These are phyloP conservation scores for Nematocida parisii DNA, from an alignment of 371 early-diverging fungal species.

Conservation along the genomic window DNA sequence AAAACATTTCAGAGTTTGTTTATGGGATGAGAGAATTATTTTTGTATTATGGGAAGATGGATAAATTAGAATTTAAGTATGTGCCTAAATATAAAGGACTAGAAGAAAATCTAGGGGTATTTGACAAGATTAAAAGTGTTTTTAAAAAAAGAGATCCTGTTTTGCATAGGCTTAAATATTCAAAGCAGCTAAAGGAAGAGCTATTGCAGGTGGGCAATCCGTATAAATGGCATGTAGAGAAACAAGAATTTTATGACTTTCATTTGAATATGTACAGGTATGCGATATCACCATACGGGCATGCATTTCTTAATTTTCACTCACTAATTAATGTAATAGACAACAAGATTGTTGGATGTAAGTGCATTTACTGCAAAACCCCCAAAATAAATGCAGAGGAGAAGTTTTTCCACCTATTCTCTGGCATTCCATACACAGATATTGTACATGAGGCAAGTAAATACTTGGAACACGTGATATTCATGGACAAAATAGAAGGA, in stretches of 20 bases:
- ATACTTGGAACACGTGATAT: constrained; percentile 55
- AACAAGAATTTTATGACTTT: constrained; percentile 22
- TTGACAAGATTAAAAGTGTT: constrained; percentile 4
- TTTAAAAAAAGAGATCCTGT: not conserved
- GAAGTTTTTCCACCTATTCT: constrained; percentile 51
- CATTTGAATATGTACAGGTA: constrained; percentile 46
- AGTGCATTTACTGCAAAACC: constrained; percentile 23
- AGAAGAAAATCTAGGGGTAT: not conserved
- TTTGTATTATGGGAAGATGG: constrained; percentile 33
- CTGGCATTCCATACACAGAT: constrained; percentile 51
- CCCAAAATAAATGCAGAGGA: constrained; percentile 8
- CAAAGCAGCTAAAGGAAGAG: constrained; percentile 9
- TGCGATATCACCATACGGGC: constrained; percentile 49
- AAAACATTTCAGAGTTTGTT: constrained; percentile 50
- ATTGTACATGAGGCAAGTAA: constrained; percentile 49
- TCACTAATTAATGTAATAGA: constrained; percentile 47
- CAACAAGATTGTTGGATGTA: constrained; percentile 16
- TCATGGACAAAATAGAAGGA: constrained; percentile 24
- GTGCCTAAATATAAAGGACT: not conserved
- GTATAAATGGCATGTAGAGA: constrained; percentile 35
- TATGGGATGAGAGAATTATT: constrained; percentile 45
- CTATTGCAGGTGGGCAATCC: not conserved
- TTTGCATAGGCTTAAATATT: not conserved
- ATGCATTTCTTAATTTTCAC: constrained; percentile 48
- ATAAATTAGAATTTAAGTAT: constrained; percentile 19